Percentiles rank a stretch among this genome's conserved stretches.
phyloP scores from a whole-genome alignment of 2,329 filamentous ascomycete species.

The Thyridium curvatum region DNA sequence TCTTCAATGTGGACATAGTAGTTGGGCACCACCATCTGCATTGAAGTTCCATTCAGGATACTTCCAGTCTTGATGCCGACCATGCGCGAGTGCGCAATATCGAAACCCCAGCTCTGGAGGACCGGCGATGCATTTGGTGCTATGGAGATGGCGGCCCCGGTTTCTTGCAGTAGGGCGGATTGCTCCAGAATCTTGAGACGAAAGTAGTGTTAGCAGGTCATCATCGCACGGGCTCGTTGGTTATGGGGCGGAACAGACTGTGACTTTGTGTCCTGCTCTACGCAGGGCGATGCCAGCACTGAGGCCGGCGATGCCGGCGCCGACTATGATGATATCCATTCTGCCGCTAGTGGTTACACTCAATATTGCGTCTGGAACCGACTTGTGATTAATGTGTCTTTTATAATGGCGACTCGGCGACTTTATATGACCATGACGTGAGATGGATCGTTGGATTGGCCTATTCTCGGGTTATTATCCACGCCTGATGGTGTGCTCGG shows the following conservation, averaged over 20 bases:
- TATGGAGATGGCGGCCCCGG: slow-evolving; percentile 48
- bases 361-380: too few relatives aligned
- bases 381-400: too few relatives aligned
- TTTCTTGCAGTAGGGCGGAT: slow-evolving; percentile 46
- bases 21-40: slow-evolving; percentile 27
- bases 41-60: slow-evolving; percentile 11
- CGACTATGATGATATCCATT: slow-evolving; percentile 20
- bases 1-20: slow-evolving; percentile 24
- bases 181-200: slow-evolving; percentile 52
- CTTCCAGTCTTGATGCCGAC: slow-evolving; percentile 13
- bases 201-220: neutral
- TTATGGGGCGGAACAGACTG: slow-evolving; percentile 13
- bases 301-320: slow-evolving; percentile 45
- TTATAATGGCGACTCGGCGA: too few relatives aligned
- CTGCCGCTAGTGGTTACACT: too few relatives aligned
- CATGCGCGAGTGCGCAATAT: slow-evolving; percentile 24
- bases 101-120: slow-evolving; percentile 33
- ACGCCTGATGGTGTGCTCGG: too few relatives aligned
- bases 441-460: too few relatives aligned
- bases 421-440: too few relatives aligned
- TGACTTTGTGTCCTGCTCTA: slow-evolving; percentile 42
- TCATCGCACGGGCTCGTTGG: too few relatives aligned
- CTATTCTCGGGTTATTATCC: too few relatives aligned
- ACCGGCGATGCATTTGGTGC: slow-evolving; percentile 55
- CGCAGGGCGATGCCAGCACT: slow-evolving; percentile 46